A percentile compares a stretch with the other conserved stretches of the same genome.
Evolutionary conservation across 202 grass and related monocot genomes (phyloP).

Genomic region (Elaeis oleifera): DNA sequence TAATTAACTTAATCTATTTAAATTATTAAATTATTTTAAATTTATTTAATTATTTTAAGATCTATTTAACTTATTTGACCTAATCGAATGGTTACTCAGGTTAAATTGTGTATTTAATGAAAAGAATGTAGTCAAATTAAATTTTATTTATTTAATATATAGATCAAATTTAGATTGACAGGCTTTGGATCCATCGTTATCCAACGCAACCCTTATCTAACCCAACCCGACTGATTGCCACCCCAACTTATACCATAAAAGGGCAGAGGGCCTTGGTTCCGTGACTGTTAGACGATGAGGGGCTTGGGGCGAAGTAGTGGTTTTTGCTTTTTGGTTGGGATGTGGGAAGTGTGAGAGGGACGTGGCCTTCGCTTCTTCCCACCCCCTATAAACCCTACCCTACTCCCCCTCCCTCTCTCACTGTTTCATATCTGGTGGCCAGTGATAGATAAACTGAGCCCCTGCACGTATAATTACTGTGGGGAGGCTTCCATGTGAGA

Average conservation of each 20-base stretch:
- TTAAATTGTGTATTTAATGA: too few species aligned
- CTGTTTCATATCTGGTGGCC: constrained; percentile 46
- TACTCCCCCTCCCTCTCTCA: constrained; percentile 21
- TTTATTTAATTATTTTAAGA: too few species aligned
- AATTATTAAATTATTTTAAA: too few species aligned
- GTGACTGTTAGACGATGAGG: constrained; percentile 43
- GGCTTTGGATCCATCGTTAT: too few species aligned
- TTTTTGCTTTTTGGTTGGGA: constrained; percentile 28
- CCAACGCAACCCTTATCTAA: too few species aligned
- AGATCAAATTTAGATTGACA: too few species aligned
- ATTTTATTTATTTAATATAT: too few species aligned
- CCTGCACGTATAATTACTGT: constrained; percentile 45
- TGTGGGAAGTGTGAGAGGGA: constrained; percentile 20
- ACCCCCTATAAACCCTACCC: constrained; percentile 14
- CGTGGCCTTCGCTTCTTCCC: constrained; percentile 25
- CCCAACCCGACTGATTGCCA: too few species aligned
- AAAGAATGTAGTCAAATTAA: too few species aligned
- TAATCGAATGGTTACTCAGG: too few species aligned
- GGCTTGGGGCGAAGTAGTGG: constrained; percentile 24
- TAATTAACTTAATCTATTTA: too few species aligned
- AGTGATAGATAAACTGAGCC: constrained; percentile 41
- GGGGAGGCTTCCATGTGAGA: constrained; percentile 17
- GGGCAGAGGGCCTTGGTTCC: constrained; percentile 51
- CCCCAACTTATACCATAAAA: background rate
- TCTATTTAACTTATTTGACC: too few species aligned